Evolutionary conservation across 2,329 filamentous ascomycete genomes (phyloP).

Genomic region (Mollisia scopiformis): DNA sequence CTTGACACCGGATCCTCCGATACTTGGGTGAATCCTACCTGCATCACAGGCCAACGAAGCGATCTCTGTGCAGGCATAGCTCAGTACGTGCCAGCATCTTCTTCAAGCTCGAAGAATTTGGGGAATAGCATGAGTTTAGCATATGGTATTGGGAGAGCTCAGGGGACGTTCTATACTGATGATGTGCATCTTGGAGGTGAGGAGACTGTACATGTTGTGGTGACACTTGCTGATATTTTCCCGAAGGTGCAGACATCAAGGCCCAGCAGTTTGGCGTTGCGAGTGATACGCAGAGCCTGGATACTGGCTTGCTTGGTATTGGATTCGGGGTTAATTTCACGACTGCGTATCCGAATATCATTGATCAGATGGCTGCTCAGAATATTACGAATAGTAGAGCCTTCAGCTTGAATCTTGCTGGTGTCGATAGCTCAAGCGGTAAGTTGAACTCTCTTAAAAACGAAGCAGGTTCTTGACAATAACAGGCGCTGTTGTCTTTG

Average conservation of each 20-base stretch:
- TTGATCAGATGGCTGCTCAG: constrained; percentile 21
- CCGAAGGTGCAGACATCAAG: constrained; percentile 7
- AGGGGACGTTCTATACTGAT: constrained; percentile 9
- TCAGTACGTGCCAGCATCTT: neutral
- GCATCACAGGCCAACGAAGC: neutral
- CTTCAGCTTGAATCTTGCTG: constrained; percentile 21
- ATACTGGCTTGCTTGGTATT: constrained; percentile 22
- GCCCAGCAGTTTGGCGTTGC: constrained; percentile 12
- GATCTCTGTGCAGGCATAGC: neutral
- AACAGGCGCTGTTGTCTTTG: constrained; percentile 26
- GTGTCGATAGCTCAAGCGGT: constrained; percentile 21
- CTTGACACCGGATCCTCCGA: constrained; percentile 15
- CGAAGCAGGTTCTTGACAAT: neutral
- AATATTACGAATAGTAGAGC: constrained; percentile 20
- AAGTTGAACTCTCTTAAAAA: neutral
- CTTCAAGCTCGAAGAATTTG: neutral
- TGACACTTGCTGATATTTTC: neutral
- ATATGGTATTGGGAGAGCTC: constrained; percentile 8
- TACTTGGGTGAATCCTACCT: constrained; percentile 9
- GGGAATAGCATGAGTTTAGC: constrained; percentile 3
- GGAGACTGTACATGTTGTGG: neutral
- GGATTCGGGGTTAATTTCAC: constrained; percentile 4
- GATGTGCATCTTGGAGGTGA: constrained; percentile 11
- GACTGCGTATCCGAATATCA: constrained; percentile 20
- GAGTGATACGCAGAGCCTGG: neutral